A percentile compares a stretch with the other conserved stretches of the same genome.
Conservation (phyloP, 768 basidiomycete species). For the Hirschioporus abietinus region DNA sequence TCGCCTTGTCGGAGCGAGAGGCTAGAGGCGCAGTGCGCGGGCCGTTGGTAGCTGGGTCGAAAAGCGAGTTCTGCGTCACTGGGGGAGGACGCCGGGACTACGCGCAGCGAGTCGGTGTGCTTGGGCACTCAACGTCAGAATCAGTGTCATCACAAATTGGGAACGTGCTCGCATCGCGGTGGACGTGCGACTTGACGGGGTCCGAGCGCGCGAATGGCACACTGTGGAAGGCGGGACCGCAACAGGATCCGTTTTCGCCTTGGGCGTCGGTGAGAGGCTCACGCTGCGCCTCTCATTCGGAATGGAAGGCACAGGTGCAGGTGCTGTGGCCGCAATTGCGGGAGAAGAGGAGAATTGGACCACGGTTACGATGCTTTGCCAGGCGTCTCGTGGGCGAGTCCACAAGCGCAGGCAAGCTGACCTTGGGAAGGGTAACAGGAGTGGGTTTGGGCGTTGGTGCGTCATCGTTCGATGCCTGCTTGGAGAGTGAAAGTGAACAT, state of each 20-base stretch:
- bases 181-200: slow-evolving; percentile 21
- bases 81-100: not conserved
- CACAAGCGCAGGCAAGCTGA: not conserved
- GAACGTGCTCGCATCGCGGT: slow-evolving; percentile 33
- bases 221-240: slow-evolving; percentile 20
- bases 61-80: slow-evolving; percentile 20
- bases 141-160: slow-evolving; percentile 75
- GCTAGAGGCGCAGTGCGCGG: slow-evolving; percentile 47
- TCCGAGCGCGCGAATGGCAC: slow-evolving; percentile 20
- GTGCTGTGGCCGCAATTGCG: not conserved
- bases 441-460: not conserved
- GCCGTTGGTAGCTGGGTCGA: slow-evolving; percentile 27
- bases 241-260: slow-evolving; percentile 32
- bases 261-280: not conserved
- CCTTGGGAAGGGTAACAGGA: not conserved
- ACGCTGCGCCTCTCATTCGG: not conserved
- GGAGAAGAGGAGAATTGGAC: not conserved
- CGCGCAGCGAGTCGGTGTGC: slow-evolving; percentile 47
- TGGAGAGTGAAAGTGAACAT: not conserved
- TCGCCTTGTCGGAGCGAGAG: slow-evolving; percentile 23
- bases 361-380: slow-evolving; percentile 3
- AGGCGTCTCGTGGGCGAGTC: not conserved
- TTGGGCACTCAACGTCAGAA: slow-evolving; percentile 38
- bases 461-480: slow-evolving; percentile 1
- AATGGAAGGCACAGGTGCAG: not conserved